Evolutionary conservation across 768 basidiomycete genomes (phyloP).

Genomic region (Termitomyces sp.): DNA sequence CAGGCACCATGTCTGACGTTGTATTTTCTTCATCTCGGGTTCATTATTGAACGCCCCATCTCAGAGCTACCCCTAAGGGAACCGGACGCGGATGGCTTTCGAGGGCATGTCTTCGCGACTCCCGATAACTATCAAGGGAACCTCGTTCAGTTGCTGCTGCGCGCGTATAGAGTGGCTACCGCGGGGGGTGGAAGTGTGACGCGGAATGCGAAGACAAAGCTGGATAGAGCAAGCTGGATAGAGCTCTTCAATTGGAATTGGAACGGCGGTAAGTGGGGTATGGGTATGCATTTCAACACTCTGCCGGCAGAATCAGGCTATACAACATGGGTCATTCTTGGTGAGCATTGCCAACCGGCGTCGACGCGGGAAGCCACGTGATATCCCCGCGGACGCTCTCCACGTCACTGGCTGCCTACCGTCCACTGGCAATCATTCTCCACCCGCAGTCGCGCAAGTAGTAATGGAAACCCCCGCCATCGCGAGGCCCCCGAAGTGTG

Average conservation of each 20-base stretch:
- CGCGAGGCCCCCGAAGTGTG: no score
- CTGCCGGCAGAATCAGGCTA: slow-evolving; percentile 67
- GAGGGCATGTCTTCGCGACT: slow-evolving; percentile 89
- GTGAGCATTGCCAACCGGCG: no score
- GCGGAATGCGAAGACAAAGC: slow-evolving; percentile 75
- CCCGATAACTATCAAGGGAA: slow-evolving; percentile 94
- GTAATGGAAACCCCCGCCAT: no score
- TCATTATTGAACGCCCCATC: background rate
- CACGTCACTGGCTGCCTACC: no score
- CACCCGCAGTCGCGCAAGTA: no score
- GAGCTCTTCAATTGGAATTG: no score
- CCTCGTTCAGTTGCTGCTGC: slow-evolving; percentile 95
- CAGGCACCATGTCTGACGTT: no score
- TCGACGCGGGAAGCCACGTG: no score
- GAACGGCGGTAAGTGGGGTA: slow-evolving; percentile 63
- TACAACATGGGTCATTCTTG: no score
- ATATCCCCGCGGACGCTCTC: no score
- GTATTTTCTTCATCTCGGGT: background rate
- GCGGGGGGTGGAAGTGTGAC: slow-evolving; percentile 79
- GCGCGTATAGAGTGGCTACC: slow-evolving; percentile 87
- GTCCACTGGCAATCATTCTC: no score
- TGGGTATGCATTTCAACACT: slow-evolving; percentile 4
- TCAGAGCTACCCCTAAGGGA: slow-evolving; percentile 85
- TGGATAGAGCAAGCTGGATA: no score
- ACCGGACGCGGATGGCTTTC: slow-evolving; percentile 79